Evolutionary conservation across 208 protist genomes (phyloP), one percentile per base, ranked within the genome.

Genomic region (Trypanosoma cruzi): DNA sequence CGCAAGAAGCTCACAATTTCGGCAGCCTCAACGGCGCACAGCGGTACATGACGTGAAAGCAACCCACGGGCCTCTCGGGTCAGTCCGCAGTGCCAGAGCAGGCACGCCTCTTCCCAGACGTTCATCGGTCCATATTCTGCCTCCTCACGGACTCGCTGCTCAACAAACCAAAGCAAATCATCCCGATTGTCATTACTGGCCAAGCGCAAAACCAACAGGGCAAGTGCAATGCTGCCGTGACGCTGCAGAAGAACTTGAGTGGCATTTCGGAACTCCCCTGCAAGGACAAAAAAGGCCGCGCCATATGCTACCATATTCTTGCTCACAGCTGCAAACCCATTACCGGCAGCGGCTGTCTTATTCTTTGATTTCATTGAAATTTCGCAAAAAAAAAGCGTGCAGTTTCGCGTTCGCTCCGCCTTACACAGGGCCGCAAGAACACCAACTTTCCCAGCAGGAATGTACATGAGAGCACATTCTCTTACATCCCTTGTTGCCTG

Each of bases 231-330:
- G 54, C 89, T 80, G 44, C 76, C 78, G 26, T 76, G 60, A 20
- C 91, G 88, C 80, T 98, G 89, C 60, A 98, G 73, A 24, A 96
- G 67, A 62, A 96, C 79, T 68, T 97, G 86, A 24, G 95, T 82
- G 0, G 92, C 93, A 59, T 88, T 96, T 36, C 89, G 79, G 3
- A 82, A 73, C 44, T 96, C 82, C 13, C 88, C 94, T 18, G 94
- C 97, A 14, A 98, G 80, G 16, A 98, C 44, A 63, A 98, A 98
- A 80, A 97, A 98, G 37, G 95, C 92, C 0, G 90, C 89, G 37
- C 90, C 94, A 77, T 97, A 97, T 28, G 82, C 52, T 28, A 83
- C 78, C 69, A 94, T 75, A 58, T 90, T 92, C 73, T 97, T 98
- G 54, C 89, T 78, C 6, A 98, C 76, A 1, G 95, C 86, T 24